phyloP scores from a whole-genome alignment of 192 early-diverging fungal genomes.

The Coemansia sp. region DNA sequence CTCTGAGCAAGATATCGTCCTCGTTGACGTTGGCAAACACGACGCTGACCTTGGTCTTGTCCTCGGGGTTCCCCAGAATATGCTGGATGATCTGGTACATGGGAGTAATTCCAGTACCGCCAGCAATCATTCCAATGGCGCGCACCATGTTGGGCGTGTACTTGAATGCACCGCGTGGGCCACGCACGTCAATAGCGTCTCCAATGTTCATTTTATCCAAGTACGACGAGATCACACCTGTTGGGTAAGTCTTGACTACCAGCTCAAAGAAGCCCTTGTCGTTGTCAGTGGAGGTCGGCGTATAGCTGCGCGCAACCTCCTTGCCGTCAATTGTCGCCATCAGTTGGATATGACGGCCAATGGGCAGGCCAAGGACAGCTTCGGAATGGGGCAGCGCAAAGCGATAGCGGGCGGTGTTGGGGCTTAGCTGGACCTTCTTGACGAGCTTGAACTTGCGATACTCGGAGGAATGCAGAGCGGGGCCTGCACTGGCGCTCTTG shows the following conservation, averaged over 20 bases:
- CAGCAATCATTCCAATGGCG: slow-evolving; percentile 88
- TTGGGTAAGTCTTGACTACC: slow-evolving; percentile 87
- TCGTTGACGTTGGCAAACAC: slow-evolving; percentile 89
- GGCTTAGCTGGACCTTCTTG: slow-evolving; percentile 73
- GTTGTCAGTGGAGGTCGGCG: slow-evolving; percentile 82
- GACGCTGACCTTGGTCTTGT: slow-evolving; percentile 83
- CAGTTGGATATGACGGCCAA: slow-evolving; percentile 90
- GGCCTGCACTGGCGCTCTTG: slow-evolving; percentile 7
- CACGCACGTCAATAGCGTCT: slow-evolving; percentile 72
- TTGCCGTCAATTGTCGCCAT: slow-evolving; percentile 83
- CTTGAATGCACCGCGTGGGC: slow-evolving; percentile 87
- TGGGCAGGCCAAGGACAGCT: slow-evolving; percentile 78
- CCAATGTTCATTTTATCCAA: slow-evolving; percentile 68
- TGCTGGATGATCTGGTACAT: slow-evolving; percentile 94
- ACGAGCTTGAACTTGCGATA: slow-evolving; percentile 76
- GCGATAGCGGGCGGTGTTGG: slow-evolving; percentile 89
- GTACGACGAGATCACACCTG: slow-evolving; percentile 76
- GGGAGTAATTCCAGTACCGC: slow-evolving; percentile 94
- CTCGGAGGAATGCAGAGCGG: slow-evolving; percentile 65
- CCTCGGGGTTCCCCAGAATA: slow-evolving; percentile 78
- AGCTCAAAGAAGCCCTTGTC: slow-evolving; percentile 88
- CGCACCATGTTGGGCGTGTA: slow-evolving; percentile 80
- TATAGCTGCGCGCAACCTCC: slow-evolving; percentile 83
- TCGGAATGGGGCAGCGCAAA: slow-evolving; percentile 73
- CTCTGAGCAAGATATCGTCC: slow-evolving; percentile 83